Percentiles rank a stretch among this genome's conserved stretches.
phyloP scores from a whole-genome alignment of 495 filamentous ascomycete genomes.

The Penicillium pancosmium region DNA sequence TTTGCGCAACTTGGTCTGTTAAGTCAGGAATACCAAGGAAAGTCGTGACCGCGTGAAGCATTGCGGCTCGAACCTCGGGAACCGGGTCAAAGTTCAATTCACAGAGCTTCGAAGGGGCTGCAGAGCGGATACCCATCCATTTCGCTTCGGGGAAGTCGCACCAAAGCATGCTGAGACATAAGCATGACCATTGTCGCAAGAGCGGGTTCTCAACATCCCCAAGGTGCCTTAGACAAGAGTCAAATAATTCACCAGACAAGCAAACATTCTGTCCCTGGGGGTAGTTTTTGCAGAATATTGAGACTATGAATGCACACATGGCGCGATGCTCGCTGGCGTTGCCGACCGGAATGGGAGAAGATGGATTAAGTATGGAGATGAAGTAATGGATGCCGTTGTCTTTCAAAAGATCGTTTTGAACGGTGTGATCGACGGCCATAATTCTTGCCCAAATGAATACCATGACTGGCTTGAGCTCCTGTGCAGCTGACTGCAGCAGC shows the following conservation, averaged over 20 bases:
- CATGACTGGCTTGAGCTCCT: conserved; percentile 97
- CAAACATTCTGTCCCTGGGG: conserved; percentile 89
- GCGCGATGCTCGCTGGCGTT: conserved; percentile 93
- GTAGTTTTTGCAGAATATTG: conserved; percentile 94
- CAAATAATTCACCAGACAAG: conserved; percentile 77
- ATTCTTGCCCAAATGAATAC: conserved; percentile 99
- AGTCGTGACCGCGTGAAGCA: conserved; percentile 87
- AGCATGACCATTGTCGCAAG: conserved; percentile 92
- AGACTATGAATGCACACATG: conserved; percentile 98
- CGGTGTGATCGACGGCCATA: conserved; percentile 90
- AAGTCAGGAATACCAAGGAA: conserved; percentile 94
- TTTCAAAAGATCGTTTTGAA: conserved; percentile 90
- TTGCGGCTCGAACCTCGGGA: conserved; percentile 92
- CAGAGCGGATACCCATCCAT: conserved; percentile 85
- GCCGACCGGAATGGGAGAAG: conserved; percentile 75
- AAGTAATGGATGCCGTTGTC: conserved; percentile 98
- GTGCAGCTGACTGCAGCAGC: conserved; percentile 89
- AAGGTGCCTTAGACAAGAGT: conserved; percentile 79
- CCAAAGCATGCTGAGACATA: conserved; percentile 97
- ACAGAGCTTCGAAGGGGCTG: conserved; percentile 76
- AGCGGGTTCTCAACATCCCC: conserved; percentile 82
- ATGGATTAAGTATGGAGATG: conserved; percentile 82
- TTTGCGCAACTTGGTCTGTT: conserved; percentile 84
- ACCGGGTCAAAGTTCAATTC: conserved; percentile 83
- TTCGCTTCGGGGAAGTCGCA: conserved; percentile 87